phyloP scores from a whole-genome alignment of 2,329 filamentous ascomycete species.

The Aspergillus japonicus region DNA sequence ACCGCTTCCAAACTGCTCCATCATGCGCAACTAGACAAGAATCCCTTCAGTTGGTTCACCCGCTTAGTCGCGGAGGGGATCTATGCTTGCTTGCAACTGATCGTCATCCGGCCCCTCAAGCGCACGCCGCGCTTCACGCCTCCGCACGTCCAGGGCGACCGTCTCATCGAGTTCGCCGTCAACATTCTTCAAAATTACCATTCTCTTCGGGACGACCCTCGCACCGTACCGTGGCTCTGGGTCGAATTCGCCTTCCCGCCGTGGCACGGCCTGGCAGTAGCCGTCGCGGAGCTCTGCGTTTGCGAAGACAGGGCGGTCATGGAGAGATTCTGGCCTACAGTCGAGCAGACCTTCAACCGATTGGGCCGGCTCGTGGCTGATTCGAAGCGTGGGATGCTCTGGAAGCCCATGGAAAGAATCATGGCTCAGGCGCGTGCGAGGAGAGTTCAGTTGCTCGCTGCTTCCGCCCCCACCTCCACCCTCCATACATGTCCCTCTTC shows the following conservation, averaged over 20 bases:
- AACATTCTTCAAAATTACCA: slow-evolving; percentile 24
- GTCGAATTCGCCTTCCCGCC: slow-evolving; percentile 30
- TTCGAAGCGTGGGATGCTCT: slow-evolving; percentile 27
- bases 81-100: slow-evolving; percentile 29
- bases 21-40: slow-evolving; percentile 20
- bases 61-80: slow-evolving; percentile 22
- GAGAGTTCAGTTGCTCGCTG: slow-evolving; percentile 8
- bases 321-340: slow-evolving; percentile 26
- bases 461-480: not conserved
- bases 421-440: slow-evolving; percentile 27
- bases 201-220: slow-evolving; percentile 22
- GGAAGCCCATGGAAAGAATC: slow-evolving; percentile 32
- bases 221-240: slow-evolving; percentile 27
- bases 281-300: slow-evolving; percentile 32
- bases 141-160: slow-evolving; percentile 23
- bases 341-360: slow-evolving; percentile 25
- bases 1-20: slow-evolving; percentile 21
- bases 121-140: slow-evolving; percentile 24
- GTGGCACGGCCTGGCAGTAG: slow-evolving; percentile 35
- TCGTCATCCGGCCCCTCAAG: slow-evolving; percentile 29
- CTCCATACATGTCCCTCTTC: not conserved
- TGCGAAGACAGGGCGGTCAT: slow-evolving; percentile 23
- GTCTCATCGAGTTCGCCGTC: slow-evolving; percentile 27
- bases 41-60: slow-evolving; percentile 29
- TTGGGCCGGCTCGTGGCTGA: slow-evolving; percentile 28